A percentile compares a stretch with the other conserved stretches of the same genome.
phyloP scores from a whole-genome alignment of 2,329 filamentous ascomycete species.

The Pseudogymnoascus pannorum region DNA sequence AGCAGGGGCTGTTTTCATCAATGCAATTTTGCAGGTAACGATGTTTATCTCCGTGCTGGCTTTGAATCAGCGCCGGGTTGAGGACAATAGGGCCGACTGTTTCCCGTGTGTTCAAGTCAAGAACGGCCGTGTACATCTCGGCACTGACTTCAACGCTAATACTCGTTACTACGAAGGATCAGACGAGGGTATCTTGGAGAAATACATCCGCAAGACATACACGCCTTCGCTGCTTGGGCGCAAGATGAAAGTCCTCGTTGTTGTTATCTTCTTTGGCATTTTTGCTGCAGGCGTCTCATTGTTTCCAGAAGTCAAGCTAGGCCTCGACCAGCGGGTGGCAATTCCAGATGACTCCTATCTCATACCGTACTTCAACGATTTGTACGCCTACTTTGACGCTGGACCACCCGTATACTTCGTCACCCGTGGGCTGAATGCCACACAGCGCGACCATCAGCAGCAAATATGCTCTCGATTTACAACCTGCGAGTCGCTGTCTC shows the following conservation, averaged over 20 bases:
- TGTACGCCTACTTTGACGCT: constrained; percentile 84
- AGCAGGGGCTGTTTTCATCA: constrained; percentile 92
- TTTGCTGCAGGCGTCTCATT: constrained; percentile 81
- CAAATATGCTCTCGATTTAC: constrained; percentile 88
- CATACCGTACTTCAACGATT: constrained; percentile 92
- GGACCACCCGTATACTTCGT: constrained; percentile 97
- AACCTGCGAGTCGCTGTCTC: constrained; percentile 73
- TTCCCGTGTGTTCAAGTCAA: constrained; percentile 82
- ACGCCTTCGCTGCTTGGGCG: constrained; percentile 74
- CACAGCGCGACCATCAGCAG: constrained; percentile 67
- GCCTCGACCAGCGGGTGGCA: constrained; percentile 88
- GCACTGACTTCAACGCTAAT: constrained; percentile 50
- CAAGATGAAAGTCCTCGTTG: constrained; percentile 67
- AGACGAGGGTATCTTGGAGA: constrained; percentile 76
- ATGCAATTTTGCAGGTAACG: constrained; percentile 91
- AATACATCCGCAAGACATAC: constrained; percentile 85
- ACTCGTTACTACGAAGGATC: constrained; percentile 33
- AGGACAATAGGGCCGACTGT: constrained; percentile 82
- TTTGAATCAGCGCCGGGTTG: constrained; percentile 84
- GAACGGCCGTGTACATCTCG: constrained; percentile 61
- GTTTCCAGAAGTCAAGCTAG: constrained; percentile 76
- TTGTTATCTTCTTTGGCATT: constrained; percentile 77
- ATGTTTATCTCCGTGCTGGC: constrained; percentile 92
- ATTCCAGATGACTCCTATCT: constrained; percentile 91
- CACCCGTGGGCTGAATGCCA: constrained; percentile 71